Conservation (phyloP, 495 filamentous ascomycete genomes). For the Neurospora sp. region DNA sequence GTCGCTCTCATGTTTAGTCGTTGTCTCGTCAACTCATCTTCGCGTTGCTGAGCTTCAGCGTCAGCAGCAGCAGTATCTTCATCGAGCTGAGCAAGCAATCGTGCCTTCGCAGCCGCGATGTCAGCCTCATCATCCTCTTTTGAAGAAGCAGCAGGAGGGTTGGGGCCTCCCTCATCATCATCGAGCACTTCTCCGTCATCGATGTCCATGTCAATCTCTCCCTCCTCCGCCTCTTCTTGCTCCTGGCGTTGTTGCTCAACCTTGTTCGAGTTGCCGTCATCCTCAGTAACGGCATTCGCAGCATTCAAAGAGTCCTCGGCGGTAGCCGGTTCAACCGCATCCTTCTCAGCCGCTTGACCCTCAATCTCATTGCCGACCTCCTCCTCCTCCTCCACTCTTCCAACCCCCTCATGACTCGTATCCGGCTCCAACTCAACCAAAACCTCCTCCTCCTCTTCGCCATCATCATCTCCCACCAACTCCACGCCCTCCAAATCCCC, state of each 20-base stretch:
- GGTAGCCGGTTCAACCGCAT: background rate
- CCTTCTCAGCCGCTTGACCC: background rate
- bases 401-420: conserved; percentile 10
- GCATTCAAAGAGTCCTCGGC: background rate
- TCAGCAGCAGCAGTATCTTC: background rate
- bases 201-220: conserved; percentile 35
- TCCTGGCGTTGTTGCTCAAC: conserved; percentile 9
- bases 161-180: conserved; percentile 2
- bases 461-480: conserved; percentile 11
- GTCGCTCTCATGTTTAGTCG: conserved; percentile 43
- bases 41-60: background rate
- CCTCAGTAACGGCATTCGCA: conserved; percentile 2
- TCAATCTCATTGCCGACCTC: background rate
- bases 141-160: conserved; percentile 9
- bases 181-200: conserved; percentile 37
- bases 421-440: conserved; percentile 14
- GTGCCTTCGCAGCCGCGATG: conserved; percentile 50
- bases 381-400: conserved; percentile 9
- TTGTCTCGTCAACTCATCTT: conserved; percentile 4
- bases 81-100: conserved; percentile 41
- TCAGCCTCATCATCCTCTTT: conserved; percentile 25
- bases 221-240: conserved; percentile 16
- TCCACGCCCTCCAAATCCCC: conserved; percentile 14
- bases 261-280: conserved; percentile 1
- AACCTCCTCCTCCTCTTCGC: conserved; percentile 22